Conservation (phyloP, 352 stramenopile genomes). For the Phytopythium helicoides region DNA sequence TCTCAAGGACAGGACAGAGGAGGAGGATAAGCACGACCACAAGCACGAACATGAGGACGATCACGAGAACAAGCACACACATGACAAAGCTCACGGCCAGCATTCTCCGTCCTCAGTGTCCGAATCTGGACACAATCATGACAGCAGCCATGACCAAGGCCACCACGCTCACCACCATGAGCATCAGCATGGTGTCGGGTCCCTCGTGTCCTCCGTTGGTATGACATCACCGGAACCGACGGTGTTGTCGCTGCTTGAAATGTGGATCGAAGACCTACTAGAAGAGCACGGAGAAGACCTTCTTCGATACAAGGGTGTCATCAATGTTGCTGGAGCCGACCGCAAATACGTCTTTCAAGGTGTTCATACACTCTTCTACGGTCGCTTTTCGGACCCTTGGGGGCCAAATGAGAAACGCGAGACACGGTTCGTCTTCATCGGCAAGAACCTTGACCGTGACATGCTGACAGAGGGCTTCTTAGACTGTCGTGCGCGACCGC, state of each 20-base stretch:
- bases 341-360: slow-evolving; percentile 95
- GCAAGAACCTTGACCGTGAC: slow-evolving; percentile 77
- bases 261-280: slow-evolving; percentile 95
- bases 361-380: slow-evolving; percentile 96
- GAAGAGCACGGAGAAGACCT: slow-evolving; percentile 88
- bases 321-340: slow-evolving; percentile 91
- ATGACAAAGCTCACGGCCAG: slow-evolving; percentile 7
- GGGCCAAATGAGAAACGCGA: slow-evolving; percentile 64
- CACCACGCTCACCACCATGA: slow-evolving; percentile 16
- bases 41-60: slow-evolving; percentile 5
- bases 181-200: slow-evolving; percentile 34
- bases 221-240: slow-evolving; percentile 46
- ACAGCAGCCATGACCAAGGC: slow-evolving; percentile 5
- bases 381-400: slow-evolving; percentile 86
- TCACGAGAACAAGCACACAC: slow-evolving; percentile 1
- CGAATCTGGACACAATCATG: background rate
- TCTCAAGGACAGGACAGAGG: slow-evolving; percentile 22
- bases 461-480: slow-evolving; percentile 48
- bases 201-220: slow-evolving; percentile 44
- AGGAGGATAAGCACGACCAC: slow-evolving; percentile 11
- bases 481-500: slow-evolving; percentile 26
- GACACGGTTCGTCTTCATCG: slow-evolving; percentile 96
- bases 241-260: slow-evolving; percentile 92
- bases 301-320: slow-evolving; percentile 93
- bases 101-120: background rate